A percentile compares a stretch with the other conserved stretches of the same genome.
These are phyloP conservation scores for Capsicum rhomboideum DNA, from an alignment of 257 asterid species.

Conservation along the genomic window DNA sequence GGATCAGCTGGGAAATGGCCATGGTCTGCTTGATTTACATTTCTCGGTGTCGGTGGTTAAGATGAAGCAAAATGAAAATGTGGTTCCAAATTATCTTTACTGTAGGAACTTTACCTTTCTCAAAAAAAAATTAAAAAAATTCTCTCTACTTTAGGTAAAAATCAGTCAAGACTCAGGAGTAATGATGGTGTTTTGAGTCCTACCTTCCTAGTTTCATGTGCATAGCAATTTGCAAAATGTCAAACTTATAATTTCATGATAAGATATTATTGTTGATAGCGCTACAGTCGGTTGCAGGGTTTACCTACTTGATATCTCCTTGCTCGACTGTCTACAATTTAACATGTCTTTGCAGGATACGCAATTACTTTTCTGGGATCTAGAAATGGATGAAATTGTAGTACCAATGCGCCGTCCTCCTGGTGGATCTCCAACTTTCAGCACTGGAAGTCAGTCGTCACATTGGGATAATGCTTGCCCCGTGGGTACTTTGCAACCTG, in stretches of 20 bases:
- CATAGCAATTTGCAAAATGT: background rate
- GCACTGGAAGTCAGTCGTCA: constrained; percentile 82
- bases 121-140: too few species aligned
- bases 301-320: background rate
- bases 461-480: constrained; percentile 89
- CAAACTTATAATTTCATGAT: background rate
- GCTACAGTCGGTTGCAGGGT: background rate
- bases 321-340: background rate
- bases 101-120: too few species aligned
- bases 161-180: too few species aligned
- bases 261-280: background rate
- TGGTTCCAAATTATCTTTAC: background rate
- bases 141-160: too few species aligned
- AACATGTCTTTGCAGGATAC: constrained; percentile 50
- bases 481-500: constrained; percentile 66
- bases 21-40: background rate
- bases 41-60: background rate
- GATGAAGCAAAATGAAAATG: background rate
- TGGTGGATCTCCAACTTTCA: constrained; percentile 89
- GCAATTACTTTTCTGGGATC: constrained; percentile 89
- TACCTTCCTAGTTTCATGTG: background rate
- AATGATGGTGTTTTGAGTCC: background rate
- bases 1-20: background rate
- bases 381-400: constrained; percentile 91
- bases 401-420: constrained; percentile 92